Evolutionary conservation across 1,284 basidiomycete species (phyloP).

Genomic region (Sporisorium scitamineum): DNA sequence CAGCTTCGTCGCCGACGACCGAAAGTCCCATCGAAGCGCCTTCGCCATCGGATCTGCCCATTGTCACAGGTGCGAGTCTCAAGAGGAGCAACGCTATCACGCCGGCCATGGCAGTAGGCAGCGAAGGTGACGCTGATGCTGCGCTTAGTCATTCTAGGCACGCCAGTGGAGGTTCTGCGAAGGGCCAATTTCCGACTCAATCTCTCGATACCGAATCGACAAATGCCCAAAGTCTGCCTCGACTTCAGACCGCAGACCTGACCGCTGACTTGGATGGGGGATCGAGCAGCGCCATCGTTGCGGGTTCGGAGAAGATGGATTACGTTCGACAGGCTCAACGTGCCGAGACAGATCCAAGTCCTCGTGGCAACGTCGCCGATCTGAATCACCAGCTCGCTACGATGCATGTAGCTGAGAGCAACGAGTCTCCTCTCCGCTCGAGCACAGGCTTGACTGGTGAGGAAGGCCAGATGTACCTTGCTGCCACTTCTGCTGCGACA

Average conservation of each 20-base stretch:
- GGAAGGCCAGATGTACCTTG: conserved; percentile 29
- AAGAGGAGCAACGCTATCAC: conserved; percentile 54
- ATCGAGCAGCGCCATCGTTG: conserved; percentile 25
- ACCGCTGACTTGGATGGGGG: background rate
- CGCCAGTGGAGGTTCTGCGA: conserved; percentile 7
- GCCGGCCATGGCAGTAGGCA: conserved; percentile 18
- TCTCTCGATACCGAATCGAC: background rate
- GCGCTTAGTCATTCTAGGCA: conserved; percentile 2
- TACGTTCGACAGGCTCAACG: conserved; percentile 8
- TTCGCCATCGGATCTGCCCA: conserved; percentile 34
- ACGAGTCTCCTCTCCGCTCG: conserved; percentile 1
- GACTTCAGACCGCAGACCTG: conserved; percentile 17
- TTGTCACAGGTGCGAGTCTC: conserved; percentile 34
- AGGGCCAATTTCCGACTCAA: background rate
- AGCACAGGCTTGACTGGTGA: conserved; percentile 33
- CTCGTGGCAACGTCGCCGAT: background rate
- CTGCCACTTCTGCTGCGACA: conserved; percentile 27
- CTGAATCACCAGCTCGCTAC: background rate
- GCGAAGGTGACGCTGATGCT: conserved; percentile 9
- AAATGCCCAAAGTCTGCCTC: conserved; percentile 10
- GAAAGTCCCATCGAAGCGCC: conserved; percentile 17
- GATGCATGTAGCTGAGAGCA: background rate
- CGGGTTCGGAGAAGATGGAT: conserved; percentile 7
- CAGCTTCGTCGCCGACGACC: conserved; percentile 20
- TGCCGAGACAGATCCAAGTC: conserved; percentile 29